Conservation (phyloP, 148 eudicot species). For the Chenopodium album region DNA sequence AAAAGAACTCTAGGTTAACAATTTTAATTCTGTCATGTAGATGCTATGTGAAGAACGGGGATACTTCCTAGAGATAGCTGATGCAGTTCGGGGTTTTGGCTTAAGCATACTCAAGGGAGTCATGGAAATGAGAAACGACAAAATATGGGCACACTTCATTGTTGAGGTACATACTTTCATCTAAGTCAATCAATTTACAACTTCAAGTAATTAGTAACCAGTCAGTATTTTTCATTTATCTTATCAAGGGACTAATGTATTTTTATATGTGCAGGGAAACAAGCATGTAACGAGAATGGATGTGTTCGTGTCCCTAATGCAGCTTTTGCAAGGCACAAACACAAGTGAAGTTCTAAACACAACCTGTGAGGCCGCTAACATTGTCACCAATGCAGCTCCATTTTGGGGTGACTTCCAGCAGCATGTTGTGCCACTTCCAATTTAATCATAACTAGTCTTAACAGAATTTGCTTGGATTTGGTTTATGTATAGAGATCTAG, state of each 20-base stretch:
- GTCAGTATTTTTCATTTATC: neutral
- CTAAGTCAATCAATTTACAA: neutral
- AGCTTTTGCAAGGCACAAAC: conserved; percentile 48
- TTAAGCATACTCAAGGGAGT: conserved; percentile 77
- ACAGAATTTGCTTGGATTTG: neutral
- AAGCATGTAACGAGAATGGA: conserved; percentile 60
- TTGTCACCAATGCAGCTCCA: conserved; percentile 23
- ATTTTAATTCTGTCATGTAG: conserved; percentile 36
- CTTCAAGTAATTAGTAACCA: neutral
- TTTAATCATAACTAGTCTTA: conserved; percentile 2
- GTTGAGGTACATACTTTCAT: conserved; percentile 60
- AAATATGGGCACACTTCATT: conserved; percentile 71
- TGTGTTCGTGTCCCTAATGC: conserved; percentile 71
- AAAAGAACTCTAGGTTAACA: neutral
- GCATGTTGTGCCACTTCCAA: conserved; percentile 41
- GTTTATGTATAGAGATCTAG: conserved; percentile 23
- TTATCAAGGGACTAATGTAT: neutral
- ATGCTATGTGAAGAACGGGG: conserved; percentile 77
- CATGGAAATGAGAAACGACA: conserved; percentile 61
- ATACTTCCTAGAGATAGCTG: conserved; percentile 81
- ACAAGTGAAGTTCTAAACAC: conserved; percentile 25
- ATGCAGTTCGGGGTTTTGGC: conserved; percentile 61
- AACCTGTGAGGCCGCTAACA: conserved; percentile 20
- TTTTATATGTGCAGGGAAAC: conserved; percentile 32
- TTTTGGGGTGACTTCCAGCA: conserved; percentile 43